Base-by-base conservation (phyloP, 2,329 filamentous ascomycete genomes). In the Monascus ruber region DNA sequence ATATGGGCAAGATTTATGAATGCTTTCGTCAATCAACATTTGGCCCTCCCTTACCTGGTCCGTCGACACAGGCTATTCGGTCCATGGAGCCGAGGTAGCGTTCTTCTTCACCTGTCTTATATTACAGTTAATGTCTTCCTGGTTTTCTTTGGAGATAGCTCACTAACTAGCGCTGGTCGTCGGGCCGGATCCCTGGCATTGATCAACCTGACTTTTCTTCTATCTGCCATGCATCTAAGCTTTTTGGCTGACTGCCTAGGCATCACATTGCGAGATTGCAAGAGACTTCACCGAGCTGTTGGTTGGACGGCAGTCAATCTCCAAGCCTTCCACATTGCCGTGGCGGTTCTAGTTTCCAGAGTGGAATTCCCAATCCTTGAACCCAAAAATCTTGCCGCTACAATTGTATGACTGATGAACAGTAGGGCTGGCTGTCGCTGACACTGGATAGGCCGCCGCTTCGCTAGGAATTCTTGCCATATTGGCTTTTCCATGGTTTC, bases 401-500 rank as follows among this genome's bases (percentile, higher is more conserved):
- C 38, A 31, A 26, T 42, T 42, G 40, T 42, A 6, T 6, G 5
- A 6, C 9, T 5, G 6, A 6, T 29, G 6, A 9, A 5, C 5
- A 6, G 9, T 9, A 29, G 5, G 27, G 5, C 5, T 6, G 9
- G 6, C 9, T 6, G 9, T 29, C n/a, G 6, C 9, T 29, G 53
- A 45, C 46, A 38, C 31, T 36, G 35, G 29, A 33, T 37, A 11
- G n/a, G n/a, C n/a, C n/a, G n/a, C n/a, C n/a, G n/a, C n/a, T n/a
- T 48, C 37, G 28, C 36, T 53, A 24, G 42, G 41, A 26, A 29
- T 42, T n/a, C 42, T 54, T 41, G 37, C 40, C 26, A 37, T 53
- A 26, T 37, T 44, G 44, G 50, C 45, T 9, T 7, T 54, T 37
- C 45, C 44, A 31, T 48, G 34, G 32, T 40, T 52, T 47, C 44